Evolutionary conservation across 2,329 filamentous ascomycete species (phyloP).

Genomic region (Colletotrichum graminicola): DNA sequence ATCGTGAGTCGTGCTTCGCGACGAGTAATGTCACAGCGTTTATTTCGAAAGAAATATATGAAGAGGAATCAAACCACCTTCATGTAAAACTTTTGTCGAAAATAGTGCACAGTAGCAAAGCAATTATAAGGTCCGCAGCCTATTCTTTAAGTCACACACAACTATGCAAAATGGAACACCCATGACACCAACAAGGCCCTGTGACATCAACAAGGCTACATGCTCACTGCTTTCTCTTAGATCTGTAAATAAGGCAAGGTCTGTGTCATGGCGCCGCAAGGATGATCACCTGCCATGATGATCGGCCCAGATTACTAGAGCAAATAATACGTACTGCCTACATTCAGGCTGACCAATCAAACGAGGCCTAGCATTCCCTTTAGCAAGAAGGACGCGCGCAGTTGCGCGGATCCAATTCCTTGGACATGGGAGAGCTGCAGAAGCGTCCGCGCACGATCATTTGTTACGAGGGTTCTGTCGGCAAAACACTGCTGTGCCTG

Average conservation of each 20-base stretch:
- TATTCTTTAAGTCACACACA: not conserved
- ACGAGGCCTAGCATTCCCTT: not conserved
- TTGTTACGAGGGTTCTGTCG: not conserved
- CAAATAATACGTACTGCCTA: not conserved
- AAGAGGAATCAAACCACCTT: not conserved
- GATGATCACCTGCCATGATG: not conserved
- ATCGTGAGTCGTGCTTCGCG: too few species aligned
- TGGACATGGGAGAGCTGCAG: not conserved
- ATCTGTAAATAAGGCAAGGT: not conserved
- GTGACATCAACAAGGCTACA: not conserved
- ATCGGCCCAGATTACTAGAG: not conserved
- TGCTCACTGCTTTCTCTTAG: not conserved
- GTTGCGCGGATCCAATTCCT: not conserved
- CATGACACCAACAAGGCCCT: not conserved
- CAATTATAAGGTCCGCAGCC: not conserved
- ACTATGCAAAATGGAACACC: not conserved
- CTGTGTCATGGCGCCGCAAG: not conserved
- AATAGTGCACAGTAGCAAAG: not conserved
- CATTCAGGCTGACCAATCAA: not conserved
- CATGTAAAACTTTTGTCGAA: not conserved
- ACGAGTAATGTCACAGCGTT: too few species aligned
- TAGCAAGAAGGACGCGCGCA: not conserved
- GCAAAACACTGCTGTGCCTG: not conserved
- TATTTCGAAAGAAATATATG: too few species aligned
- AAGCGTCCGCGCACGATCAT: not conserved